A percentile compares a stretch with the other conserved stretches of the same genome.
Conservation (phyloP, 164 flowering plant genomes). For the Nymphaea colorata region DNA sequence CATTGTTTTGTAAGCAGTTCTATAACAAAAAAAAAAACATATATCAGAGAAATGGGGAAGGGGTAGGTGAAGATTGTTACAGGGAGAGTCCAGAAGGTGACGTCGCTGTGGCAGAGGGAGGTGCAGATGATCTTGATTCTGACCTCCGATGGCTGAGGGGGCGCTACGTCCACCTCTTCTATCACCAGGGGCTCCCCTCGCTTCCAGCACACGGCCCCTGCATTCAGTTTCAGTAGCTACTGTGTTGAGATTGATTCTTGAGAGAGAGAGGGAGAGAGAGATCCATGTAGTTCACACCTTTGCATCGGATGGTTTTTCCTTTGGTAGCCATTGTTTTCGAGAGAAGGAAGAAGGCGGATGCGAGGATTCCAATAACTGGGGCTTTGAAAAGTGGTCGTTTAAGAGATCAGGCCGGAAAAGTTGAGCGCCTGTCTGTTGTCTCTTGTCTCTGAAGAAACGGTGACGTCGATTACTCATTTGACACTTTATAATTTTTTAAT, state of each 20-base stretch:
- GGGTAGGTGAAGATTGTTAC: background rate
- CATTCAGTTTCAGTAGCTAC: background rate
- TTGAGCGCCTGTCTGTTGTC: too few relatives aligned
- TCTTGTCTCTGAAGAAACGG: too few relatives aligned
- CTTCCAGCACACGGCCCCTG: constrained; percentile 47
- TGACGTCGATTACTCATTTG: too few relatives aligned
- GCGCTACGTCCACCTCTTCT: constrained; percentile 50
- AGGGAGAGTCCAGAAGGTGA: constrained; percentile 37
- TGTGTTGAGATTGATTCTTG: background rate
- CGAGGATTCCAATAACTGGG: too few relatives aligned
- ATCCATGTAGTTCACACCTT: constrained; percentile 1
- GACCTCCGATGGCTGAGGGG: constrained; percentile 49
- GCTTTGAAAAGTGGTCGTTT: too few relatives aligned
- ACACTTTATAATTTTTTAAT: too few relatives aligned
- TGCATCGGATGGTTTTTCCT: constrained; percentile 17
- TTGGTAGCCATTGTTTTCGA: background rate
- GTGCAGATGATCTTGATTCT: constrained; percentile 53
- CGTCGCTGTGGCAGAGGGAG: constrained; percentile 51
- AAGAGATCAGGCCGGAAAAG: too few relatives aligned
- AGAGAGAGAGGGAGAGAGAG: too few relatives aligned
- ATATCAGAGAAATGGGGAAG: background rate
- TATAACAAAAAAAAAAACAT: background rate
- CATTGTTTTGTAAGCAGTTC: background rate
- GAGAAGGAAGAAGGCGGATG: too few relatives aligned
- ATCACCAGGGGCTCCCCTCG: constrained; percentile 39